These are phyloP conservation scores for Larix sibirica DNA, from an alignment of 83 land plant genomes.

Conservation along the genomic window DNA sequence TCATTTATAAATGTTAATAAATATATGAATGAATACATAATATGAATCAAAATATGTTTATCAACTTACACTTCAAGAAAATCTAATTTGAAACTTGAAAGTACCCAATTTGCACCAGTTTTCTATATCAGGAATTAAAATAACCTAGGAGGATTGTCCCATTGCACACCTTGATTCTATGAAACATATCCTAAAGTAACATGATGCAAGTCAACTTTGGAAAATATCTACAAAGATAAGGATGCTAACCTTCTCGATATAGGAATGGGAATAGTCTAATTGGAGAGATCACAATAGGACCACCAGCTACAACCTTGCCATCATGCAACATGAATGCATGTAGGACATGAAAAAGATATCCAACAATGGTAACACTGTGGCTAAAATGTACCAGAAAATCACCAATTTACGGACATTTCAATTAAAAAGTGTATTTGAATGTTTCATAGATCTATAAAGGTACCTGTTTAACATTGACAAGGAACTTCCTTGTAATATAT, in stretches of 20 bases:
- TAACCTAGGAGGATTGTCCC: background rate
- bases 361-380: background rate
- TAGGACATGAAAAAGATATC: background rate
- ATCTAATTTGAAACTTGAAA: background rate
- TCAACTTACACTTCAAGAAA: background rate
- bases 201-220: background rate
- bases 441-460: background rate
- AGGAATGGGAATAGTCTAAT: slow-evolving; percentile 94
- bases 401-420: background rate
- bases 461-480: slow-evolving; percentile 92
- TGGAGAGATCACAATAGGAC: slow-evolving; percentile 97
- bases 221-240: background rate
- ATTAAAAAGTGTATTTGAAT: too few species aligned
- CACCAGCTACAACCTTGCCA: slow-evolving; percentile 95
- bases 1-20: background rate
- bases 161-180: background rate
- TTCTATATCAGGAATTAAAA: background rate
- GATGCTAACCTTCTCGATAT: slow-evolving; percentile 80
- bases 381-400: background rate
- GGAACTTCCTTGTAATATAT: slow-evolving; percentile 23
- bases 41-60: background rate
- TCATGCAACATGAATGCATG: slow-evolving; percentile 48
- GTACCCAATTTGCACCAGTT: background rate
- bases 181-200: background rate
- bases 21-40: background rate